Percentiles rank a stretch among this genome's conserved stretches.
phyloP scores from a whole-genome alignment of 2,329 filamentous ascomycete species.

The Trichoderma oligosporum region DNA sequence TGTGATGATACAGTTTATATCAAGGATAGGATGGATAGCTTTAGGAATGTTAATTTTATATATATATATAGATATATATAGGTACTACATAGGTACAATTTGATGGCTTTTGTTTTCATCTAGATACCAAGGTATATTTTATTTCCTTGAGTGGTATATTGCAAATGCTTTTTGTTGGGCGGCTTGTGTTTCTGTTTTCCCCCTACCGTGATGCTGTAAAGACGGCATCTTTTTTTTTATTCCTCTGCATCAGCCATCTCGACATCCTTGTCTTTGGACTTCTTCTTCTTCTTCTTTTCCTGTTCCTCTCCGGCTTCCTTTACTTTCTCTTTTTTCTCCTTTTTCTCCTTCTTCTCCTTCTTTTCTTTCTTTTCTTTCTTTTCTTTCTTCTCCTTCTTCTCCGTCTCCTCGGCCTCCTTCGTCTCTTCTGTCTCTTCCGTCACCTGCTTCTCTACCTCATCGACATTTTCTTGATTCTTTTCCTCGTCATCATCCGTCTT shows the following conservation, averaged over 20 bases:
- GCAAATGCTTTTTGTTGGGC: background rate
- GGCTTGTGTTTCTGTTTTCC: background rate
- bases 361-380: background rate
- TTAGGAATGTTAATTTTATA: too few species aligned
- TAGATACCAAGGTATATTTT: too few species aligned
- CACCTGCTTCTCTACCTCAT: background rate
- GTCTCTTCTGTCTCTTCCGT: background rate
- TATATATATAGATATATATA: too few species aligned
- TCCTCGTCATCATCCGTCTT: background rate
- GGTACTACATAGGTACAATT: too few species aligned
- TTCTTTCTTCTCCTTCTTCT: background rate
- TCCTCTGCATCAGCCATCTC: constrained; percentile 10
- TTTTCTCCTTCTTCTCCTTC: constrained; percentile 8
- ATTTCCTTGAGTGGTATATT: background rate
- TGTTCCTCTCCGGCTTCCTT: background rate
- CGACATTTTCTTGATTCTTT: background rate
- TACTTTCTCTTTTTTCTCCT: background rate
- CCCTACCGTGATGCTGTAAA: background rate
- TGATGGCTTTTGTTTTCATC: too few species aligned
- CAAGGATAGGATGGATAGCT: too few species aligned
- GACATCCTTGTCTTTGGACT: background rate
- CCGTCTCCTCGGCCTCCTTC: background rate
- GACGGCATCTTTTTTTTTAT: background rate
- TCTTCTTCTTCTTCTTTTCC: constrained; percentile 14
- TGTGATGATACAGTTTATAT: too few species aligned